Conservation (phyloP, 2,329 filamentous ascomycete species). For the Grosmannia serpens region DNA sequence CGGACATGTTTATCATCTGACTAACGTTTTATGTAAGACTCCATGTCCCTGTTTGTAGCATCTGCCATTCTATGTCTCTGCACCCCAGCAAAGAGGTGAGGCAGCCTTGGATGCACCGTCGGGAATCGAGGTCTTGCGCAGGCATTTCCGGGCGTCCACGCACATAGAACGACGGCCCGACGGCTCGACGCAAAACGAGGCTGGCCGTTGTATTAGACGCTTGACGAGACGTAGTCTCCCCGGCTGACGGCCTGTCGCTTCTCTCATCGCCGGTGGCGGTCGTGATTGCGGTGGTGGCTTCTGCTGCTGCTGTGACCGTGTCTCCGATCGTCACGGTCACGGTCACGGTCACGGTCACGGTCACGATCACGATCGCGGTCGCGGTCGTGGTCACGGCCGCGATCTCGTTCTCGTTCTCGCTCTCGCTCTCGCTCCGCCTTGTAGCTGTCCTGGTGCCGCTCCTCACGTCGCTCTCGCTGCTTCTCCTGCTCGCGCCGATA, state of each 20-base stretch:
- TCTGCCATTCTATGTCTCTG: too few species aligned
- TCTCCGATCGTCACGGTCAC: background rate
- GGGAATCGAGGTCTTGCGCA: too few species aligned
- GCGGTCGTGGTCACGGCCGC: background rate
- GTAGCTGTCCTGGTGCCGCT: constrained; percentile 13
- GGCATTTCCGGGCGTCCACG: background rate
- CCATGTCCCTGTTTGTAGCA: background rate
- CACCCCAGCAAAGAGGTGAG: too few species aligned
- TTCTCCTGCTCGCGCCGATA: constrained; percentile 14
- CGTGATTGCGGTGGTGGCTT: constrained; percentile 2
- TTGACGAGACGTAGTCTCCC: background rate
- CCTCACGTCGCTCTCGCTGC: constrained; percentile 10
- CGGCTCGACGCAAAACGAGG: background rate
- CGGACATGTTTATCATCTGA: background rate
- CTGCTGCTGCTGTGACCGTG: background rate
- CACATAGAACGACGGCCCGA: too few species aligned
- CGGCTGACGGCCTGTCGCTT: background rate
- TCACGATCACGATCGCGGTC: background rate
- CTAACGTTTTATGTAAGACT: background rate
- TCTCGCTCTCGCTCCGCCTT: constrained; percentile 11
- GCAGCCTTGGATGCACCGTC: background rate
- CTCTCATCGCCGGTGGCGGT: background rate
- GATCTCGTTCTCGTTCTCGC: constrained; percentile 3
- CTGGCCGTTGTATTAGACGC: too few species aligned
- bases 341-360: background rate